phyloP scores from a whole-genome alignment of 164 flowering plant genomes.

The Protea cynaroides region DNA sequence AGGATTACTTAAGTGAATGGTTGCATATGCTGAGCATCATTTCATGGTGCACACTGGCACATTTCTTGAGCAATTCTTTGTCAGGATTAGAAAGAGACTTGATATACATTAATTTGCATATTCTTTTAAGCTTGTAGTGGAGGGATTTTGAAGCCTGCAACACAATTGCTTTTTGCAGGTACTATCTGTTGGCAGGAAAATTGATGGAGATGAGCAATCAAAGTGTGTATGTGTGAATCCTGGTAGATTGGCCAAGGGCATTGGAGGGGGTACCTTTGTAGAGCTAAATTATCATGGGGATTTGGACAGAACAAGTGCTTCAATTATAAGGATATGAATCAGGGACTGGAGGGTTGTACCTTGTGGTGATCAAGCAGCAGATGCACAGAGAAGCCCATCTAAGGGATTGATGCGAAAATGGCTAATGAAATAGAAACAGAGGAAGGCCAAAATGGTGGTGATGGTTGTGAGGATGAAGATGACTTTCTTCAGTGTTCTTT shows the following conservation, averaged over 20 bases:
- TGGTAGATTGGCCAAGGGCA: constrained; percentile 90
- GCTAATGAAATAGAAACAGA: constrained; percentile 18
- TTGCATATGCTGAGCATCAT: too few relatives aligned
- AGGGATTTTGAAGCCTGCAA: neutral
- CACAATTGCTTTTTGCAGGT: constrained; percentile 30
- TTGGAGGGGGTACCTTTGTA: constrained; percentile 87
- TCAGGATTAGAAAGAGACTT: too few relatives aligned
- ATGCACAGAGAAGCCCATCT: constrained; percentile 46
- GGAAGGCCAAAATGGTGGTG: constrained; percentile 1
- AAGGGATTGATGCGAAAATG: constrained; percentile 16
- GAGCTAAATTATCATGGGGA: constrained; percentile 38
- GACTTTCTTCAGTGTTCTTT: constrained; percentile 56
- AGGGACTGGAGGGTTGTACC: neutral
- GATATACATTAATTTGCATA: too few relatives aligned
- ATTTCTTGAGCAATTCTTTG: neutral
- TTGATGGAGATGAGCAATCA: constrained; percentile 34
- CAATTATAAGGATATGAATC: constrained; percentile 59
- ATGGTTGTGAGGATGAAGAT: constrained; percentile 32
- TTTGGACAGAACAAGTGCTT: constrained; percentile 54
- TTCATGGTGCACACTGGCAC: too few relatives aligned
- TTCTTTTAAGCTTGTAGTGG: neutral
- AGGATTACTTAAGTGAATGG: too few relatives aligned
- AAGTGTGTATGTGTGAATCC: constrained; percentile 91
- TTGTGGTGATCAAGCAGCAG: neutral
- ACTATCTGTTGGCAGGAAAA: constrained; percentile 39